Percentiles rank a stretch among this genome's conserved stretches.
These are phyloP conservation scores for Tetracladium marchalianum DNA, from an alignment of 495 filamentous ascomycete genomes.

Conservation along the genomic window DNA sequence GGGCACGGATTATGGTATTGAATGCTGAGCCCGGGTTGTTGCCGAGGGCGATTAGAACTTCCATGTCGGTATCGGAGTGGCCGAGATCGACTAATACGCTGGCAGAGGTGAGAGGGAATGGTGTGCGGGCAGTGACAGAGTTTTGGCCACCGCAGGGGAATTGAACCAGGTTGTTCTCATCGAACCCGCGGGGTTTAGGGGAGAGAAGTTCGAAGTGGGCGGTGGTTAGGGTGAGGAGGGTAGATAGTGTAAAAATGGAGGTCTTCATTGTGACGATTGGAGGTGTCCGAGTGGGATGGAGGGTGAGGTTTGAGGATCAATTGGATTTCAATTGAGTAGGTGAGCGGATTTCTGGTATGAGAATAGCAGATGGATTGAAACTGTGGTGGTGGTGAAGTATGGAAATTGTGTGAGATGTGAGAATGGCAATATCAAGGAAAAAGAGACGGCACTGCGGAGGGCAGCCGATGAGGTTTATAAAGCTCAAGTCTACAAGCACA, in stretches of 20 bases:
- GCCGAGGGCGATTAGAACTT: constrained; percentile 47
- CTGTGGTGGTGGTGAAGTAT: no score
- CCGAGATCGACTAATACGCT: constrained; percentile 43
- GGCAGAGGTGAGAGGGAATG: constrained; percentile 29
- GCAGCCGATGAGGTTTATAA: background rate
- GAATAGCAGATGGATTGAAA: no score
- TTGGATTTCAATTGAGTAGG: background rate
- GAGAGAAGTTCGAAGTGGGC: constrained; percentile 54
- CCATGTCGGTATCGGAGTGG: constrained; percentile 42
- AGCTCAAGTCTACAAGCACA: no score
- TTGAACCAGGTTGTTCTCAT: constrained; percentile 34
- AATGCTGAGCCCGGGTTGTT: constrained; percentile 30
- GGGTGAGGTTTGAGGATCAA: background rate
- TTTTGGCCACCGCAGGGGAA: constrained; percentile 52
- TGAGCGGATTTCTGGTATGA: background rate
- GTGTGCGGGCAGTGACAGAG: constrained; percentile 38
- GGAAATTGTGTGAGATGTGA: background rate
- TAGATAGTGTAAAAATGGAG: constrained; percentile 12
- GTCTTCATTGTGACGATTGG: constrained; percentile 6
- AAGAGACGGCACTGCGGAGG: background rate
- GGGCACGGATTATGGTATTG: constrained; percentile 41
- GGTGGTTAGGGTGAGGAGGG: constrained; percentile 30
- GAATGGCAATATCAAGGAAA: background rate
- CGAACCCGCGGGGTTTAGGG: constrained; percentile 42
- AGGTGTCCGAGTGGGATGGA: background rate